Conservation (phyloP, 2,329 filamentous ascomycete genomes). For the Myrmaecium sp. region DNA sequence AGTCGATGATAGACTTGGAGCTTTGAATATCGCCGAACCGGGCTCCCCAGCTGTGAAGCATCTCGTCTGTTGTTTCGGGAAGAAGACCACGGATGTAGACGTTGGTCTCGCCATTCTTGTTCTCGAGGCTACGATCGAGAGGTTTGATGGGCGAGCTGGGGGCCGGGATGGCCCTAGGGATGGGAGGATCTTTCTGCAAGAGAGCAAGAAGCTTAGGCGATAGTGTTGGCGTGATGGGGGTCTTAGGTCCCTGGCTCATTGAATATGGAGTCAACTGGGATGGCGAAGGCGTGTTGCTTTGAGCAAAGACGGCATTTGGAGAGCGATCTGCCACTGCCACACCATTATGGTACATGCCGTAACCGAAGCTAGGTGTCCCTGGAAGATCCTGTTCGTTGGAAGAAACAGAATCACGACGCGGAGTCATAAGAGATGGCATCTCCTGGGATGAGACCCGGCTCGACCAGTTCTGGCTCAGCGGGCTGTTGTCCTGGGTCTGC, state of each 20-base stretch:
- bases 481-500: constrained; percentile 26
- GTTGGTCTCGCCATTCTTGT: constrained; percentile 88
- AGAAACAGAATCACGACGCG: constrained; percentile 33
- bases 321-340: constrained; percentile 33
- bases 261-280: constrained; percentile 28
- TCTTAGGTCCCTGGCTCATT: constrained; percentile 22
- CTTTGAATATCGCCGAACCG: constrained; percentile 91
- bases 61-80: constrained; percentile 85
- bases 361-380: constrained; percentile 28
- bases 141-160: constrained; percentile 76
- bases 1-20: constrained; percentile 96
- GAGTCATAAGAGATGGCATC: constrained; percentile 33
- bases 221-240: constrained; percentile 21
- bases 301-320: constrained; percentile 29
- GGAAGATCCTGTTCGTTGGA: constrained; percentile 36
- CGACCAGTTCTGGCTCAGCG: constrained; percentile 29
- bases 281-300: constrained; percentile 32
- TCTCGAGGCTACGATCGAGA: constrained; percentile 85
- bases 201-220: constrained; percentile 29
- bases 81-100: constrained; percentile 96
- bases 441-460: constrained; percentile 27
- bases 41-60: constrained; percentile 63
- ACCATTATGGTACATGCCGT: constrained; percentile 27
- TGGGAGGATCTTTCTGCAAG: constrained; percentile 53
- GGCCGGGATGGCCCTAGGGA: constrained; percentile 80